phyloP scores from a whole-genome alignment of 257 asterid genomes.

The Ilex asprella region DNA sequence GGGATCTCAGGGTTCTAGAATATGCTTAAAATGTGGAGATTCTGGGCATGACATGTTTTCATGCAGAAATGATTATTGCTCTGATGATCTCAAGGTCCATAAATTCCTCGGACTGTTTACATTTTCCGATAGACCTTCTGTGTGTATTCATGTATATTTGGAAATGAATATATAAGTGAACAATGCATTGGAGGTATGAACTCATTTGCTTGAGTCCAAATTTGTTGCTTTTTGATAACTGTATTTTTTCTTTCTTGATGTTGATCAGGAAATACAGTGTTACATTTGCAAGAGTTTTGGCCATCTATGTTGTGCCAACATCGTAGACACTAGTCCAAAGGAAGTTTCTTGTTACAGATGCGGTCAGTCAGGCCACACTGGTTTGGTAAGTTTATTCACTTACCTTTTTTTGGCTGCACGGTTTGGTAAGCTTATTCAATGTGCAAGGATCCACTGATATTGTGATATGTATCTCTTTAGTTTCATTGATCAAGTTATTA shows the following conservation, averaged over 20 bases:
- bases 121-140: background rate
- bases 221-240: background rate
- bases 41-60: constrained; percentile 78
- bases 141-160: background rate
- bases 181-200: background rate
- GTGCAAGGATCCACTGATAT: background rate
- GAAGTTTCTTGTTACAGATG: constrained; percentile 79
- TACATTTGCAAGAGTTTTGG: constrained; percentile 70
- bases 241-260: background rate
- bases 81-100: constrained; percentile 75
- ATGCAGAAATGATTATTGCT: constrained; percentile 56
- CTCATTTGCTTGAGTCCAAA: constrained; percentile 1
- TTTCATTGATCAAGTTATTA: background rate
- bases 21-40: constrained; percentile 85
- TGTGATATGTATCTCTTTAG: no score
- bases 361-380: constrained; percentile 87
- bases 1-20: constrained; percentile 32
- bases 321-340: constrained; percentile 41
- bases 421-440: constrained; percentile 1
- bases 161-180: background rate
- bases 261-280: constrained; percentile 65
- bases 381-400: constrained; percentile 58
- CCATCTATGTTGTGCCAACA: constrained; percentile 75
- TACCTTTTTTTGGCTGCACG: background rate
- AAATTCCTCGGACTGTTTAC: background rate